Conservation (phyloP, 352 stramenopile genomes). For the Plasmopara muralis region DNA sequence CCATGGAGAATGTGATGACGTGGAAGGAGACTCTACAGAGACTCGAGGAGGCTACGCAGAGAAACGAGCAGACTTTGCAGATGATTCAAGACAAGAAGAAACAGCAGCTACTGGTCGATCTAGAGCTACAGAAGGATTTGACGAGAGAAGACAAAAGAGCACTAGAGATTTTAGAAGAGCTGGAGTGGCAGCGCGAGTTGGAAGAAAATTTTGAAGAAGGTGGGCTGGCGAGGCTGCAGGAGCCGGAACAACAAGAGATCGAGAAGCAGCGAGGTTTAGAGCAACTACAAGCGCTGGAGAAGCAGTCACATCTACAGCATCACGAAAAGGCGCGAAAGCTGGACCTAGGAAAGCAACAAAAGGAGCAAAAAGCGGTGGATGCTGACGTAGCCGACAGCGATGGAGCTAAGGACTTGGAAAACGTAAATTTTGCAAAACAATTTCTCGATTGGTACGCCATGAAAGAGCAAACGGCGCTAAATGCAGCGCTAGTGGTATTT, state of each 20-base stretch:
- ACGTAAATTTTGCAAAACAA: constrained; percentile 1
- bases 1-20: constrained; percentile 13
- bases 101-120: not conserved
- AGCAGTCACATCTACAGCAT: not conserved
- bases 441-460: constrained; percentile 15
- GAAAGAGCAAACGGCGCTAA: constrained; percentile 4
- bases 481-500: constrained; percentile 7
- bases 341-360: not conserved
- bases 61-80: constrained; percentile 12
- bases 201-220: constrained; percentile 9
- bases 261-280: constrained; percentile 5
- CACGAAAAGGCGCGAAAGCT: not conserved
- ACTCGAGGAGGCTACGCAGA: constrained; percentile 14
- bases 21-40: constrained; percentile 19
- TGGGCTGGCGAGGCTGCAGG: constrained; percentile 5
- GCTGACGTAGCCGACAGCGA: not conserved
- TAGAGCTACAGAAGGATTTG: constrained; percentile 5
- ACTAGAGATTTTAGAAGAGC: constrained; percentile 10
- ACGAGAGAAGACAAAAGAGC: constrained; percentile 2
- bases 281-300: constrained; percentile 4
- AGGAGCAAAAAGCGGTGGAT: constrained; percentile 1
- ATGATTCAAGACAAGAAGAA: constrained; percentile 3
- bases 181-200: constrained; percentile 4
- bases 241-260: constrained; percentile 3
- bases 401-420: not conserved